These are phyloP conservation scores for Termitomyces sp. DNA, from an alignment of 768 basidiomycete genomes.

Conservation along the genomic window DNA sequence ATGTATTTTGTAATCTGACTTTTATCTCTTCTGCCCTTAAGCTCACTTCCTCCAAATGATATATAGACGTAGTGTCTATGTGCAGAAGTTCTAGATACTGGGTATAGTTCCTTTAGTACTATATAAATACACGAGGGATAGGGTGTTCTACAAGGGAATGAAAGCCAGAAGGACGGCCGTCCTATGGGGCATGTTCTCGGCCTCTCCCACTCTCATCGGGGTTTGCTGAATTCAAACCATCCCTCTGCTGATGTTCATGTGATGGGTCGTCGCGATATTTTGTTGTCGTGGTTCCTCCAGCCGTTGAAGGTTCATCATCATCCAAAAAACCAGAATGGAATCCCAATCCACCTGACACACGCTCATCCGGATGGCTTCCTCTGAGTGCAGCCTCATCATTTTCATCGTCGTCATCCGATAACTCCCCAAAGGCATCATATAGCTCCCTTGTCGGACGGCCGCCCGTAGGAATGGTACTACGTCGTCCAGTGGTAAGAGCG, in stretches of 20 bases:
- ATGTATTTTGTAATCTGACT: background rate
- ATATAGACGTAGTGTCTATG: background rate
- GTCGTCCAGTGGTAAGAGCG: constrained; percentile 40
- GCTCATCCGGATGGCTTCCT: constrained; percentile 26
- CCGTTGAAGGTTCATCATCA: constrained; percentile 55
- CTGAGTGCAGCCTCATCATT: constrained; percentile 64
- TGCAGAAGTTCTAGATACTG: background rate
- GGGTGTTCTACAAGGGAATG: background rate
- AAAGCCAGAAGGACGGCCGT: background rate
- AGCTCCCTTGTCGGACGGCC: constrained; percentile 74
- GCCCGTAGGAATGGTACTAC: constrained; percentile 19
- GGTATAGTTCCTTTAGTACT: constrained; percentile 1
- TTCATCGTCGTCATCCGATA: constrained; percentile 78
- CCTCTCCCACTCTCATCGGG: constrained; percentile 55
- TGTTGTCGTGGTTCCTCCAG: constrained; percentile 24
- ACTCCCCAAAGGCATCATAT: constrained; percentile 94
- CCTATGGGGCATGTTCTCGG: constrained; percentile 63
- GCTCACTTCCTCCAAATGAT: background rate
- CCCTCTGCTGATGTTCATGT: constrained; percentile 12
- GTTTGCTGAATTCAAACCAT: constrained; percentile 20
- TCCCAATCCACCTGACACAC: constrained; percentile 34
- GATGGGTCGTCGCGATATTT: constrained; percentile 55
- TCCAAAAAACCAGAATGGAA: constrained; percentile 82
- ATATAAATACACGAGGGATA: background rate
- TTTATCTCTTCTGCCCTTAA: background rate